Base-by-base conservation (phyloP, 106 monocot species). In the Dendrobium nobile region DNA sequence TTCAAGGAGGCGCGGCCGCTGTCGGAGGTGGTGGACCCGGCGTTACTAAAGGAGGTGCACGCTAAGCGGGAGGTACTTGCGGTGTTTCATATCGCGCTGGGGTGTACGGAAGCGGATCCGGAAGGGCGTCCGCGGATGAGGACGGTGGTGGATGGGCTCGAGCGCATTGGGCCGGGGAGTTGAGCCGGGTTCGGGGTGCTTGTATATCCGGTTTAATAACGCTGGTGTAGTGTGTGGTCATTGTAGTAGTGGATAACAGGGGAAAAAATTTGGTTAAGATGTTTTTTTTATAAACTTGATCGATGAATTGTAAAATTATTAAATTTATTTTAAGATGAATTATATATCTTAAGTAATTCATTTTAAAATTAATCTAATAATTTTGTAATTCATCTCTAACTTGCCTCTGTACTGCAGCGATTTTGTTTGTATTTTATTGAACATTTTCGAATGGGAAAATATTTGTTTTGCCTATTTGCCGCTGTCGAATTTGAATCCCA, bases 1-100 rank as follows among this genome's bases (percentile, higher is more conserved):
- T 96, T 96, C 77, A 88, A 86, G 88, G 96, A 96, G 83, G 91
- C 90, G 75, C 55, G 88, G 78, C 91, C 96, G 5, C 79, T 96
- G 44, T 93, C 93, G 64, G 96, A 96, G 83, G 82, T 96, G 56
- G 91, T 96, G 11, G 96, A 96, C 79, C 93, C 93, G 4, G 41
- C 87, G n/a, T 82, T 96, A 47, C 84, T 91, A 16, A 87, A 88
- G 67, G 93, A 96, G 87, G 96, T 96, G 47, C 84, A 96, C 43
- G 93, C 91, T 16, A 96, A 96, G 88, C 88, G 87, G 77, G 90
- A 96, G 87, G 96, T 96, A 68, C 87, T 96, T 33, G 89, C 91
- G 0, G 91, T 92, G 13, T 96, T 96, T 77, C 96, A 96, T 44
- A 90, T 93, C 17, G 96, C 96, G 0, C 85, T 96, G 0, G 91